phyloP scores from a whole-genome alignment of 768 basidiomycete species.

The Clitopilus passeckerianus region DNA sequence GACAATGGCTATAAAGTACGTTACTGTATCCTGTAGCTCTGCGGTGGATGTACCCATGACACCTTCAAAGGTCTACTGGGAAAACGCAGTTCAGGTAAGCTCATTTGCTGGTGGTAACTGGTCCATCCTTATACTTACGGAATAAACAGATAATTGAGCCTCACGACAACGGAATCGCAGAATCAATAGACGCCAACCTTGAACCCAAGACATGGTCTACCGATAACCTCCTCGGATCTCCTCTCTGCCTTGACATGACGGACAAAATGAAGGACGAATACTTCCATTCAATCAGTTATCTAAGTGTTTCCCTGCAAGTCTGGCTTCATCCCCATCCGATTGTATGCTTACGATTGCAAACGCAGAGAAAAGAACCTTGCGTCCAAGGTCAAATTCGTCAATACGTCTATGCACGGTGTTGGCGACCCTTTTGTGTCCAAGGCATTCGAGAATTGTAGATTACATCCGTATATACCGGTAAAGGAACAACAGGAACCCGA shows the following conservation, averaged over 20 bases:
- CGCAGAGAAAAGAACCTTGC: not conserved
- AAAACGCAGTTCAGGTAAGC: constrained; percentile 76
- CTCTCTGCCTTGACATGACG: constrained; percentile 52
- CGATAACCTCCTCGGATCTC: constrained; percentile 28
- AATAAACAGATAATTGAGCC: constrained; percentile 90
- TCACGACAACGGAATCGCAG: constrained; percentile 75
- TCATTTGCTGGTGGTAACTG: not conserved
- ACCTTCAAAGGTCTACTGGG: constrained; percentile 72
- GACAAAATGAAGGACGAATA: constrained; percentile 56
- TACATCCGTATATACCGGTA: constrained; percentile 57
- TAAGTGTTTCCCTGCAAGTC: constrained; percentile 16
- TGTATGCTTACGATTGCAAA: not conserved
- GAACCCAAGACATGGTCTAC: constrained; percentile 44
- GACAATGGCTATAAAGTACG: constrained; percentile 86
- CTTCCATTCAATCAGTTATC: constrained; percentile 32
- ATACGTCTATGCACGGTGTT: constrained; percentile 91
- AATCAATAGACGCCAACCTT: constrained; percentile 56
- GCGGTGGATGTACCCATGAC: not conserved
- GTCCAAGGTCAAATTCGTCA: constrained; percentile 58
- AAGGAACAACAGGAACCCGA: constrained; percentile 67
- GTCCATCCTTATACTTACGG: no score
- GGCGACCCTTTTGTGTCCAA: constrained; percentile 57
- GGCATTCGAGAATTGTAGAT: constrained; percentile 57
- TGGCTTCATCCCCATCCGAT: not conserved
- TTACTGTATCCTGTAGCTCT: not conserved